A percentile compares a stretch with the other conserved stretches of the same genome.
phyloP scores from a whole-genome alignment of 345 rosid species.

The Draba incana region DNA sequence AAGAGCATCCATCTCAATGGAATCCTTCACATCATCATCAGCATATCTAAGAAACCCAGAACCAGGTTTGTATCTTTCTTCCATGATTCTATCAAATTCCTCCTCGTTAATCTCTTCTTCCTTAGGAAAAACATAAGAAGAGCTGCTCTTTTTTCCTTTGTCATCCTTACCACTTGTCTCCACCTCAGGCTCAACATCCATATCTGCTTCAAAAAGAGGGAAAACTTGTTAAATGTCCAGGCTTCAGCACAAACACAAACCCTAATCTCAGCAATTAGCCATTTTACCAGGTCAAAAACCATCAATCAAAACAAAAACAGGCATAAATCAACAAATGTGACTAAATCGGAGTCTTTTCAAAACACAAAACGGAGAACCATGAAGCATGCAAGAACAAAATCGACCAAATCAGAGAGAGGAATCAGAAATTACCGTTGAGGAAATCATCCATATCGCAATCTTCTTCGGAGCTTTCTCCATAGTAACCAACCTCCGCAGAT shows the following conservation, averaged over 20 bases:
- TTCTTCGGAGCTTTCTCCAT: constrained; percentile 48
- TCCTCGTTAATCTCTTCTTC: constrained; percentile 81
- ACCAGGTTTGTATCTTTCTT: constrained; percentile 67
- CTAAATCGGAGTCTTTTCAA: background rate
- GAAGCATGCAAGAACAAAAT: constrained; percentile 30
- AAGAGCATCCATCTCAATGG: constrained; percentile 56
- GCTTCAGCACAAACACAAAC: constrained; percentile 19
- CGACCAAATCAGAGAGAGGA: background rate
- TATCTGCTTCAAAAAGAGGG: constrained; percentile 43
- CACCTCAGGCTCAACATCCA: constrained; percentile 53
- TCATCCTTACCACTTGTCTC: constrained; percentile 52
- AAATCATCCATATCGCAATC: constrained; percentile 49
- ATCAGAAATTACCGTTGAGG: constrained; percentile 42
- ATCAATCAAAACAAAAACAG: background rate
- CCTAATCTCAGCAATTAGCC: constrained; percentile 10
- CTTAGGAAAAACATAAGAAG: constrained; percentile 63
- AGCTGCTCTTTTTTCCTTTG: constrained; percentile 41
- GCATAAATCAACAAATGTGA: background rate
- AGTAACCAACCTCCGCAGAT: constrained; percentile 51
- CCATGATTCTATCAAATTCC: constrained; percentile 84
- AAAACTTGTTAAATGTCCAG: background rate
- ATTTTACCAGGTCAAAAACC: background rate
- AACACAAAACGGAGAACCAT: too few species aligned
- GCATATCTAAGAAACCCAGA: constrained; percentile 54
- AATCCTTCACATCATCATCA: constrained; percentile 63